Conservation (phyloP, 805 yeast genomes). For the Jamesozyma piceae region DNA sequence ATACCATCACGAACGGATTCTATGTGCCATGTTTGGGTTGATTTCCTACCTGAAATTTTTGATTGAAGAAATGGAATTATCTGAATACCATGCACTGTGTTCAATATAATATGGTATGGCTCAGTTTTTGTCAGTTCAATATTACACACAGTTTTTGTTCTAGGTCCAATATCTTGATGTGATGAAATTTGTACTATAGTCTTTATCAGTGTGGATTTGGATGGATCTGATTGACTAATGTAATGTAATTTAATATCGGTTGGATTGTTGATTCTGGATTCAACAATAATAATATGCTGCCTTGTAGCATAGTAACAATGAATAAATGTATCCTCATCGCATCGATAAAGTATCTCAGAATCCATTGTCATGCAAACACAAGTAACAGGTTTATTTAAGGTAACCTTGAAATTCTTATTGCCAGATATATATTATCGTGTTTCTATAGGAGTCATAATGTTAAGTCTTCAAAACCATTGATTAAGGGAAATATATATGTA, state of each 20-base stretch:
- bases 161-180: neutral
- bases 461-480: too few species aligned
- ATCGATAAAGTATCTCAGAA: conserved; percentile 3
- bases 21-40: conserved; percentile 2
- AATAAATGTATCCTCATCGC: conserved; percentile 5
- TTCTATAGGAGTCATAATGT: too few species aligned
- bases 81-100: conserved; percentile 13
- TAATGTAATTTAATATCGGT: conserved; percentile 5
- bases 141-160: conserved; percentile 4
- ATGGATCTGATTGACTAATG: neutral
- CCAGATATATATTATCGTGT: too few species aligned
- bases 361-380: too few species aligned
- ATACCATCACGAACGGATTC: conserved; percentile 2
- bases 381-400: too few species aligned
- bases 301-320: conserved; percentile 9
- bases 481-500: too few species aligned
- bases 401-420: too few species aligned
- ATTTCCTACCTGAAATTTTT: neutral
- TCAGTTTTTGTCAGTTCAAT: conserved; percentile 3
- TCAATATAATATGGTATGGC: conserved; percentile 7
- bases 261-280: conserved; percentile 6
- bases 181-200: neutral
- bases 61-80: conserved; percentile 6
- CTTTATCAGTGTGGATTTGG: conserved; percentile 1
- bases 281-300: conserved; percentile 6